These are phyloP conservation scores for Nemania sp. DNA, from an alignment of 2,329 filamentous ascomycete species.

Conservation along the genomic window DNA sequence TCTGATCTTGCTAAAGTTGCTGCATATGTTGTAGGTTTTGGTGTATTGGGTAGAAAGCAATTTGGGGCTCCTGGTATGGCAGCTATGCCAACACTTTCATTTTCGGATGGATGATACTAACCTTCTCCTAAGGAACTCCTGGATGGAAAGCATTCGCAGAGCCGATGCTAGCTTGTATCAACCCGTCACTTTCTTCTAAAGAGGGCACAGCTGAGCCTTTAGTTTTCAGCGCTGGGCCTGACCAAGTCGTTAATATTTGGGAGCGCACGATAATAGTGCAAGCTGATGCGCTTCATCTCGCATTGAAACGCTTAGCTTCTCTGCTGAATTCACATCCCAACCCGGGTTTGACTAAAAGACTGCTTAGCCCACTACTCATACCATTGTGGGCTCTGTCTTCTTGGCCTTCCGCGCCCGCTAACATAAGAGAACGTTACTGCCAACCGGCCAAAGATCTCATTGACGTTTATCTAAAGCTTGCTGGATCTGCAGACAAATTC, in stretches of 20 bases:
- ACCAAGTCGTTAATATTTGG: slow-evolving; percentile 52
- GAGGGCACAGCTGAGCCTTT: slow-evolving; percentile 26
- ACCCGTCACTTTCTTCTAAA: slow-evolving; percentile 43
- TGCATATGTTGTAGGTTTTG: slow-evolving; percentile 66
- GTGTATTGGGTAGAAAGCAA: slow-evolving; percentile 65
- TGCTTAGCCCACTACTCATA: slow-evolving; percentile 61
- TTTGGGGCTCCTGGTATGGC: slow-evolving; percentile 63
- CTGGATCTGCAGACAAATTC: slow-evolving; percentile 55
- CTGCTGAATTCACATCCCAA: slow-evolving; percentile 67
- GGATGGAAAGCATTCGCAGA: slow-evolving; percentile 67
- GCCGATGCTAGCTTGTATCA: slow-evolving; percentile 58
- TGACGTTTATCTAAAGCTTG: slow-evolving; percentile 60
- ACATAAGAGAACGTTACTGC: slow-evolving; percentile 46
- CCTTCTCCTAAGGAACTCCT: slow-evolving; percentile 48
- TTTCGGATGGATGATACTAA: slow-evolving; percentile 2
- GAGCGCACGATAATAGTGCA: slow-evolving; percentile 49
- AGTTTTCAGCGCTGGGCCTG: slow-evolving; percentile 34
- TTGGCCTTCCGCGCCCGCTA: slow-evolving; percentile 46
- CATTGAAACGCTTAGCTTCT: slow-evolving; percentile 58
- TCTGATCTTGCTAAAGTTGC: slow-evolving; percentile 61
- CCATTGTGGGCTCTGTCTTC: slow-evolving; percentile 66
- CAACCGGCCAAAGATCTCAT: slow-evolving; percentile 55
- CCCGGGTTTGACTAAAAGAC: slow-evolving; percentile 63
- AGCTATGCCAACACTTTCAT: slow-evolving; percentile 16
- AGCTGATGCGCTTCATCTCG: slow-evolving; percentile 50